Evolutionary conservation across 768 basidiomycete species (phyloP).

Genomic region (Fomitopsis pulvina): DNA sequence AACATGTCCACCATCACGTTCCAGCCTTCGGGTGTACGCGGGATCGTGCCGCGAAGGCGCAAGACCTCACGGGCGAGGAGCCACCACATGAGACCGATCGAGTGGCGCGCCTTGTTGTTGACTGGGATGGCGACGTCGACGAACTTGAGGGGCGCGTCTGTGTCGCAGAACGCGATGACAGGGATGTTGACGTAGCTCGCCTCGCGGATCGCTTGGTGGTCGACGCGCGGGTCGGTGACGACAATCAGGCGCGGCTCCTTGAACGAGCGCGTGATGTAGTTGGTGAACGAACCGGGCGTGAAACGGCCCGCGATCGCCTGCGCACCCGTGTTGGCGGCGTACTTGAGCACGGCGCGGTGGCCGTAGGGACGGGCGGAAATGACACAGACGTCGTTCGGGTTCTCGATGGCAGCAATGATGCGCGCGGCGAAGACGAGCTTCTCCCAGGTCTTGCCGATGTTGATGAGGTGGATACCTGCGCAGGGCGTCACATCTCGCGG

Average conservation of each 20-base stretch:
- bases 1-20: conserved; percentile 99
- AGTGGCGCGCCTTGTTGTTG: conserved; percentile 98
- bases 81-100: conserved; percentile 98
- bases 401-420: conserved; percentile 95
- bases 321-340: conserved; percentile 94
- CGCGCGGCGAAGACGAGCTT: conserved; percentile 98
- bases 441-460: conserved; percentile 99
- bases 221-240: conserved; percentile 98
- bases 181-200: conserved; percentile 99
- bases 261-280: conserved; percentile 99
- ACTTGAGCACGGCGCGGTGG: conserved; percentile 99
- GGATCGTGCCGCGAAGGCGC: conserved; percentile 89
- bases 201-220: conserved; percentile 99
- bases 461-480: conserved; percentile 90
- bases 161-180: conserved; percentile 98
- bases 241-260: conserved; percentile 98
- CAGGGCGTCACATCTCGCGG: conserved; percentile 2
- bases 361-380: conserved; percentile 98
- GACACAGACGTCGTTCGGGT: conserved; percentile 96
- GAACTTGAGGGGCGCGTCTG: conserved; percentile 94
- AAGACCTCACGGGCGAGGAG: conserved; percentile 96
- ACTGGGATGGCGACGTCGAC: conserved; percentile 98
- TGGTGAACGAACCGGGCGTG: conserved; percentile 98
- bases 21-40: conserved; percentile 90
- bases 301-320: conserved; percentile 99